phyloP scores from a whole-genome alignment of 495 filamentous ascomycete species.

The Penicillium turbatum region DNA sequence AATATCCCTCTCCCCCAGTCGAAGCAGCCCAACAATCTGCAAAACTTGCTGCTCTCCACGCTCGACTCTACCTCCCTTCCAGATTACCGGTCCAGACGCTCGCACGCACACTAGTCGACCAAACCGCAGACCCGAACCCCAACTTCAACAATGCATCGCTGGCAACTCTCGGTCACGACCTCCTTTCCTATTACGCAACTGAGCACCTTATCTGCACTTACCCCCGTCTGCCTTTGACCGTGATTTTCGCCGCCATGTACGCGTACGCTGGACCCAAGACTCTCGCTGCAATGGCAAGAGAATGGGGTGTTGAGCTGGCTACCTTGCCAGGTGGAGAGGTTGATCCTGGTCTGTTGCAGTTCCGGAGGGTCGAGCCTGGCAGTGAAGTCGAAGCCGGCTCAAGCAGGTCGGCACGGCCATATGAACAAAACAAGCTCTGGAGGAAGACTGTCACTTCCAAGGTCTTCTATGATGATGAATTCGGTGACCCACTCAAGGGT shows the following conservation, averaged over 20 bases:
- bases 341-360: conserved; percentile 90
- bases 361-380: conserved; percentile 57
- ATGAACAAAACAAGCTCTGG: conserved; percentile 52
- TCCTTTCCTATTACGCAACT: conserved; percentile 79
- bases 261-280: conserved; percentile 73
- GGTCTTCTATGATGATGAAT: conserved; percentile 74
- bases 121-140: conserved; percentile 69
- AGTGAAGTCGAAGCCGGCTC: conserved; percentile 31
- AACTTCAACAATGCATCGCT: conserved; percentile 80
- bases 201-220: conserved; percentile 84
- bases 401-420: conserved; percentile 31
- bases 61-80: conserved; percentile 77
- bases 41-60: conserved; percentile 90
- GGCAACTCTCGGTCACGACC: conserved; percentile 71
- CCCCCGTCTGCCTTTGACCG: conserved; percentile 79
- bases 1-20: conserved; percentile 62
- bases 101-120: conserved; percentile 78
- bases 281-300: conserved; percentile 61
- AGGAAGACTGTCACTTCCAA: conserved; percentile 65
- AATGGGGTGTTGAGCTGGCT: conserved; percentile 88
- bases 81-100: conserved; percentile 82
- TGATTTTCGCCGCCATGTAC: conserved; percentile 77
- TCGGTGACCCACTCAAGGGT: conserved; percentile 56
- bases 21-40: conserved; percentile 67
- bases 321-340: conserved; percentile 84